A percentile compares a stretch with the other conserved stretches of the same genome.
Conservation (phyloP, 1,139 yeast species). For the Komagataea norvegica region DNA sequence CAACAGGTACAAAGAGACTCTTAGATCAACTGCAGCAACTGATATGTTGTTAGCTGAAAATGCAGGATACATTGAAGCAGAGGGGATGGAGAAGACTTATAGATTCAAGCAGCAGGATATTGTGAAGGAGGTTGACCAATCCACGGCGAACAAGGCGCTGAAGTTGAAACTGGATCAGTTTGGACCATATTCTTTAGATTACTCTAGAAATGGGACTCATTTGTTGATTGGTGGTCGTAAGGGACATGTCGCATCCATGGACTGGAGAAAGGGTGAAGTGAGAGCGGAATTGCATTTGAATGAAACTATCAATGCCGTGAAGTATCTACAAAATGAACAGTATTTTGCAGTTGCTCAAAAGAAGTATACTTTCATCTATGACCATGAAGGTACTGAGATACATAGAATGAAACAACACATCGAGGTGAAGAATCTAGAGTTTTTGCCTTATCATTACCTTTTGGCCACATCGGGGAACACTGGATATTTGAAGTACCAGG, state of each 20-base stretch:
- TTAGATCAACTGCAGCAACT: constrained; percentile 77
- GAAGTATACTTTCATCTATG: constrained; percentile 89
- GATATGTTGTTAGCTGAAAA: constrained; percentile 83
- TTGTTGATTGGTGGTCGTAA: constrained; percentile 80
- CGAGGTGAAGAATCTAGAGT: constrained; percentile 78
- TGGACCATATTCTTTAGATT: constrained; percentile 85
- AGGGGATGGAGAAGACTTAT: constrained; percentile 87
- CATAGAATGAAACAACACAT: constrained; percentile 89
- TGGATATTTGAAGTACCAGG: constrained; percentile 88
- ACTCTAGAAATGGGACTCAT: constrained; percentile 82
- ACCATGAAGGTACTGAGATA: constrained; percentile 83
- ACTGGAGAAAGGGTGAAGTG: constrained; percentile 86
- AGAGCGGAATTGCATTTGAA: constrained; percentile 79
- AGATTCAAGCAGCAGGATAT: constrained; percentile 83
- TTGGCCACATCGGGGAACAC: constrained; percentile 85
- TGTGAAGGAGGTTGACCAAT: constrained; percentile 67
- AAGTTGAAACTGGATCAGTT: constrained; percentile 68
- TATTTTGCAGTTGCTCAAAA: constrained; percentile 96
- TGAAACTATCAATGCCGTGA: constrained; percentile 88
- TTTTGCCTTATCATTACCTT: constrained; percentile 87
- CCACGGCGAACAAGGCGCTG: constrained; percentile 72
- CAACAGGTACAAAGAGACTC: constrained; percentile 70
- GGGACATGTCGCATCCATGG: constrained; percentile 95
- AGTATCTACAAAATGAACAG: constrained; percentile 87
- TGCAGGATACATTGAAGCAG: constrained; percentile 84